Conservation (phyloP, 2,329 filamentous ascomycete species). For the Cercospora janseana region DNA sequence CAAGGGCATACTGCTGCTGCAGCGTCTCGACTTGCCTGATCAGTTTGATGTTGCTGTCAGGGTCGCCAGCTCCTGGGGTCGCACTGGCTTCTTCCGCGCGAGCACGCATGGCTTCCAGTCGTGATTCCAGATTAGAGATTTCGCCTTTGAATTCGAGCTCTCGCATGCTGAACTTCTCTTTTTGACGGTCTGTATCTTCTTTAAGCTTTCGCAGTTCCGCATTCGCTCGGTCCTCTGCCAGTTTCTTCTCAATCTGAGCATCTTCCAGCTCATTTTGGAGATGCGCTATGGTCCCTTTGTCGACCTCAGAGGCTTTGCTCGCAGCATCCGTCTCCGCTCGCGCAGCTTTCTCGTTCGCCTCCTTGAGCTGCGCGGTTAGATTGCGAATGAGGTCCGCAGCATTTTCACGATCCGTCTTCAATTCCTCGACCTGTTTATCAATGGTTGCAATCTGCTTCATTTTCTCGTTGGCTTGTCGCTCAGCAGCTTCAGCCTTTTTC, state of each 20-base stretch:
- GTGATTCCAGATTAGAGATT: constrained; percentile 73
- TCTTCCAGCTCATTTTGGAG: constrained; percentile 65
- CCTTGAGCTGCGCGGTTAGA: constrained; percentile 67
- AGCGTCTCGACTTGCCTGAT: constrained; percentile 91
- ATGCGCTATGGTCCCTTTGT: constrained; percentile 56
- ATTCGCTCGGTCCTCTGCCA: constrained; percentile 67
- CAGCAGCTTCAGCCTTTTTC: constrained; percentile 58
- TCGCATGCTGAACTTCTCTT: constrained; percentile 64
- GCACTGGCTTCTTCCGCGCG: constrained; percentile 80
- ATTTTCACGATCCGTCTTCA: constrained; percentile 36
- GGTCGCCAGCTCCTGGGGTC: constrained; percentile 58
- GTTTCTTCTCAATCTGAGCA: constrained; percentile 70
- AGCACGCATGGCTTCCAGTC: constrained; percentile 81
- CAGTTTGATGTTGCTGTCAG: constrained; percentile 63
- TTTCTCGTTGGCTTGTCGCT: constrained; percentile 57
- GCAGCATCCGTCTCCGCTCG: constrained; percentile 65
- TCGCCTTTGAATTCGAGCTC: constrained; percentile 82
- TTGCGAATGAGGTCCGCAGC: constrained; percentile 63
- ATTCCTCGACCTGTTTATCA: constrained; percentile 43
- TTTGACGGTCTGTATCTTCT: constrained; percentile 69
- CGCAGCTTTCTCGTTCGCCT: constrained; percentile 65
- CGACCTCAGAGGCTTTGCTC: constrained; percentile 65
- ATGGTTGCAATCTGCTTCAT: constrained; percentile 60
- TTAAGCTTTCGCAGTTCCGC: constrained; percentile 68
- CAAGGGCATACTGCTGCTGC: constrained; percentile 90